phyloP scores from a whole-genome alignment of 2,329 filamentous ascomycete species.

The Neurospora crassa region DNA sequence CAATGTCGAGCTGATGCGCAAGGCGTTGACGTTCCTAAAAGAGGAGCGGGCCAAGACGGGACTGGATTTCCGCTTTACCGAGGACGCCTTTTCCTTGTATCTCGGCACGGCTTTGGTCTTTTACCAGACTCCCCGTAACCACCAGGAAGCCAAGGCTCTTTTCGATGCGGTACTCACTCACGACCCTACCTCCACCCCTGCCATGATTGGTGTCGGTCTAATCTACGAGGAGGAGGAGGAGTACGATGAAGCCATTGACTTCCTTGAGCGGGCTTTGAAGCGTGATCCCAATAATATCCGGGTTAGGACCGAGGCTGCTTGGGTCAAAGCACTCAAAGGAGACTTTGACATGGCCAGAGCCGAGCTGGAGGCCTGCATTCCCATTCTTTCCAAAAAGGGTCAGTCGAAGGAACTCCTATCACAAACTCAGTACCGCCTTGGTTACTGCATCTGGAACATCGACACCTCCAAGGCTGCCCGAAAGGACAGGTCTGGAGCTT shows the following conservation, averaged over 20 bases:
- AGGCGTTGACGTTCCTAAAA: slow-evolving; percentile 53
- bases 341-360: slow-evolving; percentile 58
- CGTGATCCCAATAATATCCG: slow-evolving; percentile 66
- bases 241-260: slow-evolving; percentile 70
- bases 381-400: slow-evolving; percentile 50
- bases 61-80: slow-evolving; percentile 56
- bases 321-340: slow-evolving; percentile 79
- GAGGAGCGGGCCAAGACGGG: slow-evolving; percentile 58
- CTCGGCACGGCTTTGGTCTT: slow-evolving; percentile 85
- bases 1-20: slow-evolving; percentile 69
- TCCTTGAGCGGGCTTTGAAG: slow-evolving; percentile 64
- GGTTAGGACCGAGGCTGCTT: slow-evolving; percentile 79
- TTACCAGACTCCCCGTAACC: slow-evolving; percentile 82
- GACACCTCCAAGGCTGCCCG: slow-evolving; percentile 65
- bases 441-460: slow-evolving; percentile 77
- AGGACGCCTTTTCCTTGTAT: slow-evolving; percentile 64
- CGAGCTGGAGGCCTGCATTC: slow-evolving; percentile 62
- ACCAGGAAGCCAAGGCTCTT: slow-evolving; percentile 75
- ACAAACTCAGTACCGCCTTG: slow-evolving; percentile 78
- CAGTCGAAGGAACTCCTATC: slow-evolving; percentile 64
- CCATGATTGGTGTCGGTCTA: slow-evolving; percentile 80
- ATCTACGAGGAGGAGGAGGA: slow-evolving; percentile 93
- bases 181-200: slow-evolving; percentile 66
- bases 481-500: slow-evolving; percentile 73
- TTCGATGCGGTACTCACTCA: slow-evolving; percentile 74